Conservation (phyloP, 106 monocot species). For the Dendrobium huoshanense region DNA sequence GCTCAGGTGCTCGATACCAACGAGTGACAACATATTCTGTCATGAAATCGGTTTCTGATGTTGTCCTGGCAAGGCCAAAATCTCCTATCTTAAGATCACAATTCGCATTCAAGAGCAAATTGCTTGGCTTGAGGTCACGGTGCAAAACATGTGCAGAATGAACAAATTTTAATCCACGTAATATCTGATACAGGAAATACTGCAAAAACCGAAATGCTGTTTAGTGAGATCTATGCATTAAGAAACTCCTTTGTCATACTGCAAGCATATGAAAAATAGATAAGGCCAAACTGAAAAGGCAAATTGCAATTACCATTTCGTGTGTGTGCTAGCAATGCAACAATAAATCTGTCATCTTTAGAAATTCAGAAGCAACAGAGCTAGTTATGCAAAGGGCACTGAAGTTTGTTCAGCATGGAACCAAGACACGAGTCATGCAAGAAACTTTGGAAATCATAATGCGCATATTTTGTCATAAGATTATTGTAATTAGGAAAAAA, state of each 20-base stretch:
- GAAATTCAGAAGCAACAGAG: background rate
- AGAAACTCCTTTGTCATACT: background rate
- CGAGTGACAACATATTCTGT: constrained; percentile 30
- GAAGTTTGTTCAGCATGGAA: background rate
- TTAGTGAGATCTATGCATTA: background rate
- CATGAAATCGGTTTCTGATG: constrained; percentile 24
- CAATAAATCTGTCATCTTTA: background rate
- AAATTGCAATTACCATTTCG: background rate
- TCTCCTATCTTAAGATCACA: constrained; percentile 31
- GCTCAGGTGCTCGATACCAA: constrained; percentile 28
- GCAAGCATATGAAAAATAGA: background rate
- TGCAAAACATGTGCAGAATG: constrained; percentile 26
- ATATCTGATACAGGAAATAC: constrained; percentile 30
- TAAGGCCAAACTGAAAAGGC: background rate
- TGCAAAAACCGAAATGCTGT: constrained; percentile 11
- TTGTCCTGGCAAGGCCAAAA: constrained; percentile 28
- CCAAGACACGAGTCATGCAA: background rate
- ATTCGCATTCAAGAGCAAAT: constrained; percentile 25
- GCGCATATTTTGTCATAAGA: background rate
- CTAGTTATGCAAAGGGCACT: background rate
- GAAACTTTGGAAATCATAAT: background rate
- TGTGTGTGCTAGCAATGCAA: background rate
- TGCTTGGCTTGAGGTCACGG: constrained; percentile 31
- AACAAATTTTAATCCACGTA: constrained; percentile 26
- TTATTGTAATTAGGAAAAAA: background rate